A percentile compares a stretch with the other conserved stretches of the same genome.
Evolutionary conservation across 768 basidiomycete species (phyloP).

Genomic region (Termitomyces eurrhizus): DNA sequence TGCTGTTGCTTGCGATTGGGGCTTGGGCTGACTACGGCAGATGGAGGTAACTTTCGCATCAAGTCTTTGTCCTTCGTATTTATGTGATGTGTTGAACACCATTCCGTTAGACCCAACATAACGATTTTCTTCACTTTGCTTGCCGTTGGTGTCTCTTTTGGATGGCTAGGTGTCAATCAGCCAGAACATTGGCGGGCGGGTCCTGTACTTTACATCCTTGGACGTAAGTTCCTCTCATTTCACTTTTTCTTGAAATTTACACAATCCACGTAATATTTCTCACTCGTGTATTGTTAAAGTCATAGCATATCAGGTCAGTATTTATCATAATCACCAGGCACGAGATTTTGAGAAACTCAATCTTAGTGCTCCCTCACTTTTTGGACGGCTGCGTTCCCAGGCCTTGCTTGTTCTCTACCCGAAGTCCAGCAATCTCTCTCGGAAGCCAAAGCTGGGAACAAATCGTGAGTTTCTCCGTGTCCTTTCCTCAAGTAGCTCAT

Average conservation of each 20-base stretch:
- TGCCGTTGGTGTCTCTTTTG: conserved; percentile 66
- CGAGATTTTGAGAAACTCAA: neutral
- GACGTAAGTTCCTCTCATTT: conserved; percentile 37
- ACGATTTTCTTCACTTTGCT: conserved; percentile 70
- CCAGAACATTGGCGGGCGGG: conserved; percentile 62
- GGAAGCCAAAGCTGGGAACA: conserved; percentile 36
- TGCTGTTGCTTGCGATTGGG: conserved; percentile 59
- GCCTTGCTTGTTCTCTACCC: conserved; percentile 64
- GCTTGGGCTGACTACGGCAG: conserved; percentile 83
- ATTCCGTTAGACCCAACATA: conserved; percentile 57
- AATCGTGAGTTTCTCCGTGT: conserved; percentile 34
- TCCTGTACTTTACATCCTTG: conserved; percentile 59
- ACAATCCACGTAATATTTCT: neutral
- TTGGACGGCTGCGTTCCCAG: conserved; percentile 83
- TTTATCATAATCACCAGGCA: neutral
- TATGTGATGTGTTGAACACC: neutral
- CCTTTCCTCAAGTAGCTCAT: neutral
- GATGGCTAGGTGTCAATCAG: conserved; percentile 71
- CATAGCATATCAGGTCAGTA: conserved; percentile 67
- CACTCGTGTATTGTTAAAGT: conserved; percentile 30
- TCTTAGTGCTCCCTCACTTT: conserved; percentile 67
- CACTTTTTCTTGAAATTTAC: no score
- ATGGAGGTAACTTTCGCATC: conserved; percentile 49
- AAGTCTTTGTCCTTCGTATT: neutral
- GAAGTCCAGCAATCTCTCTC: conserved; percentile 55